A percentile compares a stretch with the other conserved stretches of the same genome.
These are phyloP conservation scores for Nannochloris sp. DNA, from an alignment of 139 green algal genomes.

Conservation along the genomic window DNA sequence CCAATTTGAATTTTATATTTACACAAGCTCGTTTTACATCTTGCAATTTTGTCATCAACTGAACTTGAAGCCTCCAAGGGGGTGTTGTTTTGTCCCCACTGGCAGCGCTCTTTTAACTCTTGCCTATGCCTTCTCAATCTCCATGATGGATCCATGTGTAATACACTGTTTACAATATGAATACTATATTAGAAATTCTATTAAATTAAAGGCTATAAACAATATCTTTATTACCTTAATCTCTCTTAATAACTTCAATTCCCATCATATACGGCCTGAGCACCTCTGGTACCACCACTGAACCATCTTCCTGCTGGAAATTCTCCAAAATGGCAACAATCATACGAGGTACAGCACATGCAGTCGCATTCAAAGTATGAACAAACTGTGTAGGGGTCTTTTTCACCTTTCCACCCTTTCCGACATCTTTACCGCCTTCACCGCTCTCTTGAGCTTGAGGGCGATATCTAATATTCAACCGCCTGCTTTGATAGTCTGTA, in stretches of 20 bases:
- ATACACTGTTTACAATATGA: too few relatives aligned
- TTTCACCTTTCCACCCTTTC: slow-evolving; percentile 33
- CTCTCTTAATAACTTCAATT: slow-evolving; percentile 56
- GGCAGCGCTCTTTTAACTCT: too few relatives aligned
- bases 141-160: too few relatives aligned
- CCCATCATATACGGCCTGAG: slow-evolving; percentile 90
- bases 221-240: neutral
- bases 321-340: slow-evolving; percentile 97
- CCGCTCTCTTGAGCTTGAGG: neutral
- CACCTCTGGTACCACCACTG: slow-evolving; percentile 73
- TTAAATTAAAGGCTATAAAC: neutral
- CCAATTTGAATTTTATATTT: too few relatives aligned
- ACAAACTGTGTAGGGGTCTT: slow-evolving; percentile 72
- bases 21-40: too few relatives aligned
- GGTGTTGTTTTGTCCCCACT: too few relatives aligned
- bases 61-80: too few relatives aligned
- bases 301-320: slow-evolving; percentile 89
- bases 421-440: slow-evolving; percentile 26
- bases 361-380: slow-evolving; percentile 98
- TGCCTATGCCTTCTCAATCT: too few relatives aligned
- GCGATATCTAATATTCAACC: slow-evolving; percentile 75
- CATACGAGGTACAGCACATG: slow-evolving; percentile 92
- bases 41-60: too few relatives aligned
- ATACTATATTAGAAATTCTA: neutral
- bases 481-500: slow-evolving; percentile 95